Evolutionary conservation across 257 asterid genomes (phyloP), one percentile per base, ranked within the genome.

Genomic region (Capsicum pubescens): DNA sequence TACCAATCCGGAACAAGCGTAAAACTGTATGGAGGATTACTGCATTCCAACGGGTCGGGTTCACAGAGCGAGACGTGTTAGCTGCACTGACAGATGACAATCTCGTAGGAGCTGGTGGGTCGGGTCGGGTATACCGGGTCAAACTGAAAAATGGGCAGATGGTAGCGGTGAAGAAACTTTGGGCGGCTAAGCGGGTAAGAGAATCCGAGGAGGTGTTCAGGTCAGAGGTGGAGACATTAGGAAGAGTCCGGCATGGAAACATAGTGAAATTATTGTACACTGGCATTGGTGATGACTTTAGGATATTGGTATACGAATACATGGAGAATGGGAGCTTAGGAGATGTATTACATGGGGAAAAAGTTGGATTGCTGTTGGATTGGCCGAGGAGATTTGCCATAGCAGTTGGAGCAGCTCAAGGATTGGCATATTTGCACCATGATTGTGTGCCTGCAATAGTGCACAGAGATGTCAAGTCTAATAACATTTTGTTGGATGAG

Each of bases 391-490:
- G 98, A 89, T 91, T 87, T 7, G 83, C 84, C 70, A 90, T 95
- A 72, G 97, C 97, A 35, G 66, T 87, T 10, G 98, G 97, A 78
- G 90, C 95, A 0, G 98, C 99, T 9, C 93, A 93, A 57, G 99
- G 99, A 77, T 90, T 95, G 52, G 95, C 99, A 67, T 95, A 95
- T 85, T 83, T 95, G 90, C 99, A 95, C 87, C 99, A 95, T 60
- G 90, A 89, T 58, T 88, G 89, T 71, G 87, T 87, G 57, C 92
- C 90, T 14, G 80, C 88, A 16, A 85, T 87, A 70, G 84, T 89
- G 17, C 92, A 89, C 58, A 79, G 92, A 16, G 92, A 89, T 63
- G 87, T 89, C 15, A 89, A 89, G 77, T 89, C 90, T 50, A 86
- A 86, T 80, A 89, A 89, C 87, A 86, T 89, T 36, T 79, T 89